Conservation (phyloP, 345 rosid species). For the Kandelia obovata region DNA sequence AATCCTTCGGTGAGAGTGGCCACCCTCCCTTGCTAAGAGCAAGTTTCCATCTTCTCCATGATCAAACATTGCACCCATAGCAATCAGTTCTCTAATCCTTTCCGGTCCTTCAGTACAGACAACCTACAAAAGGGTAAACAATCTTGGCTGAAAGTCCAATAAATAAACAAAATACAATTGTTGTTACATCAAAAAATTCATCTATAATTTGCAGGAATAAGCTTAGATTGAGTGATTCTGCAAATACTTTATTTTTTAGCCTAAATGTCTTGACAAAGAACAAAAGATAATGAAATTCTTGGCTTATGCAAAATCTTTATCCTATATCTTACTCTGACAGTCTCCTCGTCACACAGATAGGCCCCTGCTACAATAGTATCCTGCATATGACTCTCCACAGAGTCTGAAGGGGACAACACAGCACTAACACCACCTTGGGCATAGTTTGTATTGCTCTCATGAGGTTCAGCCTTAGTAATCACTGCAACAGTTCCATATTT, state of each 20-base stretch:
- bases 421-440: slow-evolving; percentile 99
- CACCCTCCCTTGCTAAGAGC: slow-evolving; percentile 96
- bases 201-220: background rate
- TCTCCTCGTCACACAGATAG: slow-evolving; percentile 89
- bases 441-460: slow-evolving; percentile 95
- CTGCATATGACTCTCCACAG: slow-evolving; percentile 96
- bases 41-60: slow-evolving; percentile 93
- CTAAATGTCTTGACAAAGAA: background rate
- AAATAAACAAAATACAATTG: background rate
- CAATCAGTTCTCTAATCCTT: slow-evolving; percentile 80
- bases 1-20: slow-evolving; percentile 88
- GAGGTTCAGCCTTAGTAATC: slow-evolving; percentile 95
- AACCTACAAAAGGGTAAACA: slow-evolving; percentile 45
- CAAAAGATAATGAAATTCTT: background rate
- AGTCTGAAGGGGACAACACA: slow-evolving; percentile 83
- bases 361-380: slow-evolving; percentile 97
- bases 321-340: slow-evolving; percentile 69
- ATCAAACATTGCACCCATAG: slow-evolving; percentile 95
- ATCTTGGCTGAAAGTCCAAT: slow-evolving; percentile 1
- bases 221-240: background rate
- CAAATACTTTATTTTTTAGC: background rate
- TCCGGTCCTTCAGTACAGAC: slow-evolving; percentile 98
- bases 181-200: background rate
- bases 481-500: slow-evolving; percentile 86
- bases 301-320: background rate